A percentile compares a stretch with the other conserved stretches of the same genome.
Evolutionary conservation across 805 yeast species (phyloP).

Genomic region (Wickerhamomyces bisporus): DNA sequence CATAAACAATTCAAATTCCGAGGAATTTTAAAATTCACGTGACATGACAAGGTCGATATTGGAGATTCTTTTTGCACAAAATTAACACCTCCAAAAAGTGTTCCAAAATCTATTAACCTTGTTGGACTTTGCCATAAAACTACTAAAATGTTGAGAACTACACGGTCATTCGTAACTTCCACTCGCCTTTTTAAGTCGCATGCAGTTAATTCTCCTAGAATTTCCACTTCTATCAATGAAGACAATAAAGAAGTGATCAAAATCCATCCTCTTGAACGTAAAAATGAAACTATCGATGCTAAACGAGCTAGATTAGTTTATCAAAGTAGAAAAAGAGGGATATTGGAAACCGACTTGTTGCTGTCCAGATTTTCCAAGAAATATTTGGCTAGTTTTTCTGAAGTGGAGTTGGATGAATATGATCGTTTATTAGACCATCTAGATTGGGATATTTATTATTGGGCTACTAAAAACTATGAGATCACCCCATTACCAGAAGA

Average conservation of each 20-base stretch:
- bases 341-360: conserved; percentile 84
- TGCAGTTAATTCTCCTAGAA: conserved; percentile 10
- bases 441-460: conserved; percentile 99
- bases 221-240: conserved; percentile 13
- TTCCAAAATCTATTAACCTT: no score
- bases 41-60: no score
- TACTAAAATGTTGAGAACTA: background rate
- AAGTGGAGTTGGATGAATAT: conserved; percentile 75
- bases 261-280: conserved; percentile 75
- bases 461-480: conserved; percentile 85
- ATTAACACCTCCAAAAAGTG: no score
- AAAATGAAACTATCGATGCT: conserved; percentile 63
- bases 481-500: conserved; percentile 83
- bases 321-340: conserved; percentile 93
- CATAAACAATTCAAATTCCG: no score
- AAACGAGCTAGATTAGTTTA: conserved; percentile 86
- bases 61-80: no score
- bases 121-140: no score
- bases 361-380: conserved; percentile 81
- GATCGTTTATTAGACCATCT: conserved; percentile 82
- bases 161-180: background rate
- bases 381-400: conserved; percentile 52
- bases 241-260: conserved; percentile 23
- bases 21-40: no score
- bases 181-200: background rate